phyloP scores from a whole-genome alignment of 2,329 filamentous ascomycete species.

The Aaosphaeria arxii region DNA sequence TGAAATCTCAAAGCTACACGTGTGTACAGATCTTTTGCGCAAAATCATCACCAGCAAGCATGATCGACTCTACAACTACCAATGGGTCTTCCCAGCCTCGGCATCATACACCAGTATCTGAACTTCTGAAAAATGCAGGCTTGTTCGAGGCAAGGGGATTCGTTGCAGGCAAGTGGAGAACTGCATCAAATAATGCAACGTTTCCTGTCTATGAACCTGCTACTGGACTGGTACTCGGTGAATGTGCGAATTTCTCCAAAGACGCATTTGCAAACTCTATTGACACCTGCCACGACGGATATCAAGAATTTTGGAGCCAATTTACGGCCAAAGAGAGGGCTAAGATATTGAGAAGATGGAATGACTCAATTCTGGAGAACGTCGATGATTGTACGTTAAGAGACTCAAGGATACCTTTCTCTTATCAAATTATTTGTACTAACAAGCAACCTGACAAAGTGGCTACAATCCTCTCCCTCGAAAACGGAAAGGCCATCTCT shows the following conservation, averaged over 20 bases:
- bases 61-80: too few relatives aligned
- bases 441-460: neutral
- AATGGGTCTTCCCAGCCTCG: too few relatives aligned
- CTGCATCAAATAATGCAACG: neutral
- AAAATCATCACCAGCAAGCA: too few relatives aligned
- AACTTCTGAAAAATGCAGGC: neutral
- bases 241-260: neutral
- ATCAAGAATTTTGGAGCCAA: neutral
- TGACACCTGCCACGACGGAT: neutral
- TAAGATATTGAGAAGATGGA: neutral
- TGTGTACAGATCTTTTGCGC: too few relatives aligned
- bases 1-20: too few relatives aligned
- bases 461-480: conserved; percentile 37
- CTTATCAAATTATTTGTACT: neutral
- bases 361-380: neutral
- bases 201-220: neutral
- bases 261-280: neutral
- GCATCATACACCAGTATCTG: neutral
- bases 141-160: neutral
- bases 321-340: neutral
- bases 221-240: neutral
- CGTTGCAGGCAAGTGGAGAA: neutral
- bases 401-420: neutral
- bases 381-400: neutral
- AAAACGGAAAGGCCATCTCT: conserved; percentile 81